These are phyloP conservation scores for Solanum habrochaites DNA, from an alignment of 257 asterid species.

Conservation along the genomic window DNA sequence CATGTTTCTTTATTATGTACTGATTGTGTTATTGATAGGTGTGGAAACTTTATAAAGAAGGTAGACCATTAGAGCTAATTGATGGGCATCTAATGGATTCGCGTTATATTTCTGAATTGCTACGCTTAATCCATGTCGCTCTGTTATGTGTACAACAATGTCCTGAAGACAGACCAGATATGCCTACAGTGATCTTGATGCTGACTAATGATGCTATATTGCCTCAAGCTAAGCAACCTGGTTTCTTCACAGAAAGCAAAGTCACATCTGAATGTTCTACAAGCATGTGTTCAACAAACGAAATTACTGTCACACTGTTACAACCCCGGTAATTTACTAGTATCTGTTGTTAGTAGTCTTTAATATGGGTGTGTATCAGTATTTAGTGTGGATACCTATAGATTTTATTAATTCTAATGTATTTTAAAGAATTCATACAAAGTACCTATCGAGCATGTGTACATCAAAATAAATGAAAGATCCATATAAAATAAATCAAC, in stretches of 20 bases:
- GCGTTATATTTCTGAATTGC: not conserved
- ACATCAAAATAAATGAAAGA: not conserved
- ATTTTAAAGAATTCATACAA: not conserved
- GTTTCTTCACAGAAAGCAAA: not conserved
- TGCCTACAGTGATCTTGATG: not conserved
- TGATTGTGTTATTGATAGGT: not conserved
- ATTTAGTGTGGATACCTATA: not conserved
- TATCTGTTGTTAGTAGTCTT: not conserved
- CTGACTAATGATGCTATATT: not conserved
- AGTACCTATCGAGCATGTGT: not conserved
- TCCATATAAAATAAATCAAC: not conserved
- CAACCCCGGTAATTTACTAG: not conserved
- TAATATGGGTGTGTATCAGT: not conserved
- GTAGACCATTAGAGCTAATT: not conserved
- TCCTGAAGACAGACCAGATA: slow-evolving; percentile 1
- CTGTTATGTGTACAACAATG: not conserved
- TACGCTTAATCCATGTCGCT: not conserved
- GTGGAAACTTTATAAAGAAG: slow-evolving; percentile 3
- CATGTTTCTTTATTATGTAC: not conserved
- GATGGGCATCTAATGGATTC: not conserved
- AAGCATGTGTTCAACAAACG: not conserved
- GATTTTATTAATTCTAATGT: not conserved
- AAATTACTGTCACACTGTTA: not conserved
- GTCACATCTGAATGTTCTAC: not conserved
- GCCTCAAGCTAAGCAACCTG: not conserved